These are phyloP conservation scores for Chaetomium cochliodes DNA, from an alignment of 495 filamentous ascomycete genomes.

Conservation along the genomic window DNA sequence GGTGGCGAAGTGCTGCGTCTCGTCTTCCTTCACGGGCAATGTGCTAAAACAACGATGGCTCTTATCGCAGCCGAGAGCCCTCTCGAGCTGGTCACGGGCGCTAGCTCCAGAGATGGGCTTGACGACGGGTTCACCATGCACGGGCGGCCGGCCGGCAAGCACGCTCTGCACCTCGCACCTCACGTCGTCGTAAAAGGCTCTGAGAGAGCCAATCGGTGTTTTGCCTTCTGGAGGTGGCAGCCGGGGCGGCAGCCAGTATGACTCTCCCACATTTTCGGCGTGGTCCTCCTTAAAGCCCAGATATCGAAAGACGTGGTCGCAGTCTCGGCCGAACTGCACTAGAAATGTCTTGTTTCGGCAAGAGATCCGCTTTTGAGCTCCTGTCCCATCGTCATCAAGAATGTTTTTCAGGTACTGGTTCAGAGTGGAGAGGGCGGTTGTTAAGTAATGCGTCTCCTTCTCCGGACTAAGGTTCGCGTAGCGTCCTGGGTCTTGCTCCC, in stretches of 20 bases:
- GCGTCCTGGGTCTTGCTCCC: constrained; percentile 56
- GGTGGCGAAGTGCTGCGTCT: constrained; percentile 15
- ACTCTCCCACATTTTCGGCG: constrained; percentile 25
- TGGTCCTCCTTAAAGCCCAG: constrained; percentile 57
- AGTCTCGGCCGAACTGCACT: constrained; percentile 64
- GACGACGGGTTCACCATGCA: constrained; percentile 19
- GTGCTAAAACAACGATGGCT: constrained; percentile 1
- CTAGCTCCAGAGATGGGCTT: constrained; percentile 17
- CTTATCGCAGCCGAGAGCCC: constrained; percentile 22
- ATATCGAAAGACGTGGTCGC: constrained; percentile 60
- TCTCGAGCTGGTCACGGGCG: constrained; percentile 24
- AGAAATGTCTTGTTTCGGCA: constrained; percentile 70
- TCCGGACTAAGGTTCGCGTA: constrained; percentile 50
- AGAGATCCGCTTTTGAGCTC: constrained; percentile 55
- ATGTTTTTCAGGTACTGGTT: constrained; percentile 63
- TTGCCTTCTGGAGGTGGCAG: constrained; percentile 24
- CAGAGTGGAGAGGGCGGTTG: constrained; percentile 56
- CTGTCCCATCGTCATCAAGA: constrained; percentile 44
- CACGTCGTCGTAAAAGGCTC: constrained; percentile 39
- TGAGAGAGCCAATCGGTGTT: constrained; percentile 28
- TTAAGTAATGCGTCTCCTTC: constrained; percentile 40
- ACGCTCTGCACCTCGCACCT: constrained; percentile 39
- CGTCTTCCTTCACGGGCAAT: background rate
- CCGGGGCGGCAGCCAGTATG: constrained; percentile 31
- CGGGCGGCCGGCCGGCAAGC: constrained; percentile 22